phyloP scores from a whole-genome alignment of 1,284 basidiomycete genomes.

The Caloboletus firmus region DNA sequence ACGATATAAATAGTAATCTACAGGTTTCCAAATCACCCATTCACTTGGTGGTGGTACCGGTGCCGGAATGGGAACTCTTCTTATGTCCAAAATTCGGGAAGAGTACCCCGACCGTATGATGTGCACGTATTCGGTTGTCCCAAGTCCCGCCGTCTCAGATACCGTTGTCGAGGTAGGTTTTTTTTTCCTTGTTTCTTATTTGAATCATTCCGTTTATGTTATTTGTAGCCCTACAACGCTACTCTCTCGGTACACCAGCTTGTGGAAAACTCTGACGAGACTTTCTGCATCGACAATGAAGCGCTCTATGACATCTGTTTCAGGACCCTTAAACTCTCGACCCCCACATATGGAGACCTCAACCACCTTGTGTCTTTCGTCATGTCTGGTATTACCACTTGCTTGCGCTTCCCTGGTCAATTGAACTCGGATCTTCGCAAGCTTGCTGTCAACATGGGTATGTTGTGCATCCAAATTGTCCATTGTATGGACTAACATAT shows the following conservation, averaged over 20 bases:
- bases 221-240: conserved; percentile 85
- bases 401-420: conserved; percentile 97
- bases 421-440: conserved; percentile 98
- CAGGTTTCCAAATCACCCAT: conserved; percentile 95
- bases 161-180: conserved; percentile 85
- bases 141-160: conserved; percentile 95
- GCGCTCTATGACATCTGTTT: conserved; percentile 98
- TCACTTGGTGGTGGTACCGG: conserved; percentile 97
- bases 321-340: conserved; percentile 91
- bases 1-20: not conserved
- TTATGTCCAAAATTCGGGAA: conserved; percentile 91
- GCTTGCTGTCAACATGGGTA: conserved; percentile 98
- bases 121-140: conserved; percentile 95
- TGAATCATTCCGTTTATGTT: conserved; percentile 3
- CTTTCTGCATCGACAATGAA: conserved; percentile 97
- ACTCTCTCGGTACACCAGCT: conserved; percentile 94
- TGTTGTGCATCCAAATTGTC: conserved; percentile 25
- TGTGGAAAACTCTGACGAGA: conserved; percentile 95
- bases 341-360: conserved; percentile 94
- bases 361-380: conserved; percentile 97
- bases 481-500: not conserved
- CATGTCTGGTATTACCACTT: conserved; percentile 98
- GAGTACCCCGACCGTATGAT: conserved; percentile 97
- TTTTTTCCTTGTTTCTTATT: not conserved
- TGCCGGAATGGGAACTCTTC: conserved; percentile 88